Percentiles rank a stretch among this genome's conserved stretches.
Evolutionary conservation across 192 early-diverging fungal genomes (phyloP).

Genomic region (Rhizophagus sp.): DNA sequence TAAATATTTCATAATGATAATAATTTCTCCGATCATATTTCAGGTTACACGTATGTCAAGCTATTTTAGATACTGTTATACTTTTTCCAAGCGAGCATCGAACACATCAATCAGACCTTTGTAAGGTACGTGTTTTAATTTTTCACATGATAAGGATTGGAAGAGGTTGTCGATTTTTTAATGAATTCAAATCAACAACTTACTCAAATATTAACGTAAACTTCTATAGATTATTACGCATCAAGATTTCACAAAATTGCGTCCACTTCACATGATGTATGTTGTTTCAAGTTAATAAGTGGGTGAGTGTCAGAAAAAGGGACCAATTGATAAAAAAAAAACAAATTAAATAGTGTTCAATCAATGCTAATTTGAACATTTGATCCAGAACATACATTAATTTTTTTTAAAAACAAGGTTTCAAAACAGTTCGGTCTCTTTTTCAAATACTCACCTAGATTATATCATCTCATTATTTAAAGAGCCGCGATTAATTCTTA

Average conservation of each 20-base stretch:
- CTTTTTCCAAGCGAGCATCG: background rate
- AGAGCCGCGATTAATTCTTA: too few relatives aligned
- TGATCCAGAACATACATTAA: too few relatives aligned
- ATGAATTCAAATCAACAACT: too few relatives aligned
- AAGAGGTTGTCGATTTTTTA: too few relatives aligned
- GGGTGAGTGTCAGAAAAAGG: too few relatives aligned
- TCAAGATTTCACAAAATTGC: background rate
- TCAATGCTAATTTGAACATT: too few relatives aligned
- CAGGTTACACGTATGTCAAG: background rate
- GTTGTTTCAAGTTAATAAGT: background rate
- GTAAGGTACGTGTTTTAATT: background rate
- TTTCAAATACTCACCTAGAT: background rate
- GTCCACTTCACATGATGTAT: background rate
- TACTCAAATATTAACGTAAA: background rate
- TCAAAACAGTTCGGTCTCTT: too few relatives aligned
- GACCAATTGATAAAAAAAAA: too few relatives aligned
- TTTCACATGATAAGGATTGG: too few relatives aligned
- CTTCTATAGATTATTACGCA: background rate
- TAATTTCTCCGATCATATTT: background rate
- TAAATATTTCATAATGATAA: background rate
- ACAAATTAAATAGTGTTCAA: too few relatives aligned
- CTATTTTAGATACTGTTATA: constrained; percentile 1
- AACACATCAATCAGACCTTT: background rate
- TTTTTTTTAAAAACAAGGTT: too few relatives aligned
- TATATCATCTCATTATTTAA: background rate